Evolutionary conservation across 1,284 basidiomycete genomes (phyloP), one percentile per base, ranked within the genome.

Genomic region (Fomitopsis schrenkii): DNA sequence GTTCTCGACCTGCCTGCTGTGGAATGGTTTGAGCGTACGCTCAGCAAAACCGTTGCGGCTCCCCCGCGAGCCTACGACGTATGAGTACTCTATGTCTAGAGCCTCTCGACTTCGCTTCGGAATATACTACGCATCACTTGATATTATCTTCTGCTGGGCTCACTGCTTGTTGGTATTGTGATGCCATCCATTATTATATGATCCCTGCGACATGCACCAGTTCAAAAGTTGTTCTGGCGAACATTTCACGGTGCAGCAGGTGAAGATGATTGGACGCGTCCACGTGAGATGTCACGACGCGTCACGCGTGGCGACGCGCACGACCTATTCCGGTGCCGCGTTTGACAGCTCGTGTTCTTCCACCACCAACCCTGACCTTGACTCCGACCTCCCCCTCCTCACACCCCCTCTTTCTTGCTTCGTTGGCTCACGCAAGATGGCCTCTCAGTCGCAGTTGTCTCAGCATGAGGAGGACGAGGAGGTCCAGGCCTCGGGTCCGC

Each of bases 1-100:
- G 78, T 93, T 54, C 68, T 93, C 64, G 91, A 93, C 70, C 67
- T 88, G 60, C 80, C 85, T 63, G 91, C 91, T 2, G 84, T 91
- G 9, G 82, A 89, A 33, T 83, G 80, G 70, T 82, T 92, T 55
- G 90, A 92, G 75, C 76, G 77, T 66, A 82, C 79, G 44, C 76
- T 92, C 5, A 40, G 78, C 79, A 62, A 86, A 72, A 22, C 30
- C 8, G 30, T 50, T 28, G 44, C 35, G 45, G 58, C 65, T 14
- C 15, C 59, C 12, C 63, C 62, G 38, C 62, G 61, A 15, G 50
- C 59, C 14, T 64, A 67, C 60, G 44, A 56, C 26, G 40, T 62
- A 26, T 66, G 59, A 65, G 33, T 26, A 5, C 42, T 9, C 17
- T 35, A 22, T 45, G 45, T 19, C 5, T 26, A 46, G 19, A 46